Conservation (phyloP, 2,329 filamentous ascomycete genomes). For the Fusarium subglutinans region DNA sequence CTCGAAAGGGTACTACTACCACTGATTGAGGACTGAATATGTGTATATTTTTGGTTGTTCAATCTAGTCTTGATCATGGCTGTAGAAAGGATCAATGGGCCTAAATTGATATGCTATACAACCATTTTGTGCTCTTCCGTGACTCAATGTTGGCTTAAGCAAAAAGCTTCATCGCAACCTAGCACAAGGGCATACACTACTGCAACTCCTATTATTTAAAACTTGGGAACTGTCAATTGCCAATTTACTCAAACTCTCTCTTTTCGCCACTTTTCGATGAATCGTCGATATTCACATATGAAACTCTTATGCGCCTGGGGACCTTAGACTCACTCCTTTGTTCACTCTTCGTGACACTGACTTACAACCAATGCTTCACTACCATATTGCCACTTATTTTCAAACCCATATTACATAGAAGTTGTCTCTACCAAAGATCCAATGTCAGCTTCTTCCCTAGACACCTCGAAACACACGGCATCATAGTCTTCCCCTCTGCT, state of each 20-base stretch:
- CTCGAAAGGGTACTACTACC: not conserved
- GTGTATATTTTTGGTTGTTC: no score
- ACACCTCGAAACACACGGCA: not conserved
- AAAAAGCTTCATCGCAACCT: accelerated
- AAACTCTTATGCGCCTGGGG: no score
- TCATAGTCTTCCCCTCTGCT: not conserved
- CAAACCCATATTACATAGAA: not conserved
- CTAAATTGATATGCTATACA: no score
- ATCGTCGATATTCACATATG: no score
- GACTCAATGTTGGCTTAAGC: accelerated
- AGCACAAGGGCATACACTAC: accelerated
- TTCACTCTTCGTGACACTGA: accelerated
- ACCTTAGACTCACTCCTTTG: not conserved
- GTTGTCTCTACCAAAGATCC: not conserved
- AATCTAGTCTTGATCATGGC: not conserved
- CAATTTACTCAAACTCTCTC: accelerated
- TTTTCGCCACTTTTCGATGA: accelerated
- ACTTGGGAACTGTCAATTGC: accelerated
- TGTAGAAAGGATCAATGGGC: accelerated
- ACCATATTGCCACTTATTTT: not conserved
- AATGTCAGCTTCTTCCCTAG: not conserved
- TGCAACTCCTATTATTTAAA: not conserved
- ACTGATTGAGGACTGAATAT: not conserved
- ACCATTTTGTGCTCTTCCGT: not conserved
- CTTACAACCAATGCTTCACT: not conserved